Percentiles rank a stretch among this genome's conserved stretches.
These are phyloP conservation scores for Tilletia indica DNA, from an alignment of 1,284 basidiomycete species.

Conservation along the genomic window DNA sequence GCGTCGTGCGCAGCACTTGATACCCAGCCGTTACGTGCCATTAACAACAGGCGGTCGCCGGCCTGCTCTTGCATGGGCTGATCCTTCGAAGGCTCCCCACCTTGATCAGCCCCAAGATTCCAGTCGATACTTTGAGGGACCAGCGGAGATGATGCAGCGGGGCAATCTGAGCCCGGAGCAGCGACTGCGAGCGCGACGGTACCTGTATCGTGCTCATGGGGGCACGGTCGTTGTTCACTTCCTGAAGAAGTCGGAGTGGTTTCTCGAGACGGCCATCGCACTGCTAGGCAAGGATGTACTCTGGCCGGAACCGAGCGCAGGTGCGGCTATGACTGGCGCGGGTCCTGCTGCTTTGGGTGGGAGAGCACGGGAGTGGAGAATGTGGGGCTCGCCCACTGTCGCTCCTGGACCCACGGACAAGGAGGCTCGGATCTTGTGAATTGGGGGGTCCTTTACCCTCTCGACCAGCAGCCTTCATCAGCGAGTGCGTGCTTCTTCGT, in stretches of 20 bases:
- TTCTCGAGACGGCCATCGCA: slow-evolving; percentile 84
- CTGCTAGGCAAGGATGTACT: slow-evolving; percentile 66
- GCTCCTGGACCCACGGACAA: background rate
- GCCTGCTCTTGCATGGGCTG: background rate
- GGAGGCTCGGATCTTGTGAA: slow-evolving; percentile 7
- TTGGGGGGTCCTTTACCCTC: background rate
- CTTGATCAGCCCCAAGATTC: slow-evolving; percentile 26
- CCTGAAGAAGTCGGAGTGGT: slow-evolving; percentile 96
- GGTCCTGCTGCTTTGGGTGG: background rate
- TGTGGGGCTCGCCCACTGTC: background rate
- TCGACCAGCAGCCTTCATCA: no score
- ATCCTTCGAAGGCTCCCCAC: background rate
- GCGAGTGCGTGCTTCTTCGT: no score
- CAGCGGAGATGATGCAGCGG: slow-evolving; percentile 61
- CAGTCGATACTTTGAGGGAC: slow-evolving; percentile 23
- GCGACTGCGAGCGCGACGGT: slow-evolving; percentile 62
- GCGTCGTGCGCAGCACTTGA: background rate
- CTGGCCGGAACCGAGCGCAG: slow-evolving; percentile 1
- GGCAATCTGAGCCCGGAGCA: slow-evolving; percentile 36
- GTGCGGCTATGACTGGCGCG: background rate
- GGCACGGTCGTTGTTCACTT: slow-evolving; percentile 95
- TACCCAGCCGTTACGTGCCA: background rate
- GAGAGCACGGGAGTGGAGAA: slow-evolving; percentile 7
- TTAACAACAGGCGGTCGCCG: background rate
- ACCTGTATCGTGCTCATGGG: slow-evolving; percentile 60